Evolutionary conservation across 306 rosid species (phyloP).

Genomic region (Fragaria ananassa): DNA sequence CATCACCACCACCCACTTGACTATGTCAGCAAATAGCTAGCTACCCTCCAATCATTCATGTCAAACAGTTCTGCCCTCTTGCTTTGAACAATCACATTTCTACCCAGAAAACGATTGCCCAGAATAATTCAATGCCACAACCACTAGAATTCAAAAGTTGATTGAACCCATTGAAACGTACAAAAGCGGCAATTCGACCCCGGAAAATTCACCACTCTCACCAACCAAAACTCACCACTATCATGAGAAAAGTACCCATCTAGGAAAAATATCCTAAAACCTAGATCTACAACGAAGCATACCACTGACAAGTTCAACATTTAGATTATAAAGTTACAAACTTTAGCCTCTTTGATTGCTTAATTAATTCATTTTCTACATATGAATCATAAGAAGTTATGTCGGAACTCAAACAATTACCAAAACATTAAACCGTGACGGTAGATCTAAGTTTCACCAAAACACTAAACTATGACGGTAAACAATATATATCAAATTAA

Average conservation of each 20-base stretch:
- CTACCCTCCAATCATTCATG: background rate
- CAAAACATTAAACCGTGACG: too few species aligned
- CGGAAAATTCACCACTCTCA: background rate
- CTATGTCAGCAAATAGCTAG: background rate
- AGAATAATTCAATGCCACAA: background rate
- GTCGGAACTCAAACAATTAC: too few species aligned
- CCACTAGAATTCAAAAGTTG: background rate
- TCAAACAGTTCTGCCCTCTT: background rate
- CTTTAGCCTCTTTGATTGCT: background rate
- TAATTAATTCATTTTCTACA: background rate
- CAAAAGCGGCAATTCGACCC: constrained; percentile 15
- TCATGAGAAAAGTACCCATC: background rate
- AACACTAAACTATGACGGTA: background rate
- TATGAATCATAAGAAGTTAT: too few species aligned
- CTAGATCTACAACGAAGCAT: background rate
- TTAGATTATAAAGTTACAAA: background rate
- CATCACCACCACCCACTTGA: background rate
- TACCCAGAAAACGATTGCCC: constrained; percentile 7
- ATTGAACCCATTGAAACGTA: background rate
- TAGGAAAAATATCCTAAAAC: background rate
- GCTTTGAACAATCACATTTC: constrained; percentile 8
- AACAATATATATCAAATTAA: background rate
- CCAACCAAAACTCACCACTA: background rate
- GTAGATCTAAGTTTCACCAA: background rate
- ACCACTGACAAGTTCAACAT: background rate